Evolutionary conservation across 129 eudicot species (phyloP), one percentile per base, ranked within the genome.

Genomic region (Tagetes patula): DNA sequence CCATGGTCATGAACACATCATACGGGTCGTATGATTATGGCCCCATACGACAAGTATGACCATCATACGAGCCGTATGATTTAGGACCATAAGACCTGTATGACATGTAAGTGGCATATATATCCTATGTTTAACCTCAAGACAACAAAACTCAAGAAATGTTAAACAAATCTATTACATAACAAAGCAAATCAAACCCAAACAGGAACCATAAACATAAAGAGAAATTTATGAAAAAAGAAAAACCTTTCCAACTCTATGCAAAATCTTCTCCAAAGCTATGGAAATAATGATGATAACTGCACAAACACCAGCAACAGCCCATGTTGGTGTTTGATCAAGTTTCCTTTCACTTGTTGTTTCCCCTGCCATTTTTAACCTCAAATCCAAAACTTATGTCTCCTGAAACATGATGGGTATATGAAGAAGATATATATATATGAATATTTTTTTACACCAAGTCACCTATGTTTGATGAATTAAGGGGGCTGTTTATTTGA

Each of bases 251-350:
- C 96, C 98, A 84, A 89, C 82, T 77, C 73, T 85, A 61, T 86
- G 91, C 43, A 93, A 80, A 41, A 80, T 7, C 54, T 82, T 87
- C 72, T 87, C 92, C 38, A 87, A 75, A 33, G 82, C 75, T 77
- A 89, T 72, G 52, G 98, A 93, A 73, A 89, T 61, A 55, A 93
- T 61, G 50, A 93, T 90, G 49, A 93, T 85, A 4, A 84, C 62
- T 8, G 95, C 96, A 76, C 96, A 93, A 38, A 93, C 92, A 77
- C 90, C 90, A 65, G 98, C 89, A 0, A 93, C 98, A 2, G 98
- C 96, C 98, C 96, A 93, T 74, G 98, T 93, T 10, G 98, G 95
- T 59, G 98, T 93, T 75, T 84, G 89, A 77, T 84, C 88, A 20
- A 87, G 87, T 79, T 79, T 37, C 42, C 89, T 79, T 8, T 49